phyloP scores from a whole-genome alignment of 169 alveolate species.

The Cryptosporidium sp. region DNA sequence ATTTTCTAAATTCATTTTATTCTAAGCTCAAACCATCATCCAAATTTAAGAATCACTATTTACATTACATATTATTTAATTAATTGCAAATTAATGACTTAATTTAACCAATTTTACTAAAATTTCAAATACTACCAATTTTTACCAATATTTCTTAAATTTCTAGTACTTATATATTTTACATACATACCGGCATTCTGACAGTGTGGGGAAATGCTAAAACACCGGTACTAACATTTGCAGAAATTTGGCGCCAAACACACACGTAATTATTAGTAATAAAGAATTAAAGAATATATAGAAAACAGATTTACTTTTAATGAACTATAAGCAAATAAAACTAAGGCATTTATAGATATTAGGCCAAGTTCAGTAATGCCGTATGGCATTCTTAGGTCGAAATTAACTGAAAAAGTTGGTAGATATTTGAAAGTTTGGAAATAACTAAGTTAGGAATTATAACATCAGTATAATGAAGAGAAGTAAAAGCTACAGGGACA shows the following conservation, averaged over 20 bases:
- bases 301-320: not conserved
- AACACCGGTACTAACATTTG: conserved; percentile 32
- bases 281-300: not conserved
- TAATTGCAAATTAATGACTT: no score
- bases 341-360: not conserved
- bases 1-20: not conserved
- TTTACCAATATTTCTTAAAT: not conserved
- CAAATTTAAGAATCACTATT: not conserved
- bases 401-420: not conserved
- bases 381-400: not conserved
- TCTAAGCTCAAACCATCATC: not conserved
- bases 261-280: not conserved
- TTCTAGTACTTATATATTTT: not conserved
- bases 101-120: not conserved
- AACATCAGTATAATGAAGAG: conserved; percentile 2
- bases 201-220: conserved; percentile 24
- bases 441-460: not conserved
- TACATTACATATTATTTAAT: no score
- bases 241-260: conserved; percentile 1
- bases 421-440: not conserved
- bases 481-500: not conserved
- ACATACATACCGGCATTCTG: not conserved
- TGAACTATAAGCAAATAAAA: not conserved
- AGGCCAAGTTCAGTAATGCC: not conserved
- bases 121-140: not conserved